Base-by-base conservation (phyloP, 1,284 basidiomycete species). In the Rhodotorula sp. region DNA sequence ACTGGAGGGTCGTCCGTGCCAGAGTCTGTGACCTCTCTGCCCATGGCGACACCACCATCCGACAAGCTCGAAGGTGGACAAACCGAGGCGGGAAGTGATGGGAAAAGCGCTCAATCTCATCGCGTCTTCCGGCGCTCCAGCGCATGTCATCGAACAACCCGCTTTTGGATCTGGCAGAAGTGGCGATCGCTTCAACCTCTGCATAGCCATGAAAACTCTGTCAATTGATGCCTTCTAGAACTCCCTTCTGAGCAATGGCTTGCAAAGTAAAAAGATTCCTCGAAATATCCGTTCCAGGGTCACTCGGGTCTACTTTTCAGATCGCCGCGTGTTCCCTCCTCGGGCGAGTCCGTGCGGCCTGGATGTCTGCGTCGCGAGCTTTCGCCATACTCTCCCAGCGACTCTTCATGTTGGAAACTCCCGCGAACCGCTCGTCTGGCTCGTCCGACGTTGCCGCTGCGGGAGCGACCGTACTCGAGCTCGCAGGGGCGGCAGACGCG, bases 391-490 rank as follows among this genome's bases (percentile, higher is more conserved):
- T 67, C 60, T 76, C 75, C 75, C 75, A 76, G 31, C 70, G 45
- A 15, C 60, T 64, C 68, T 68, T 70, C 75, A 76, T 74, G 56
- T 63, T 76, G 16, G 58, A 31, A 19, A 76, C 75, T 8, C 75
- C 75, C 10, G 69, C 69, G 38, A 76, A 76, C 10, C 64, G 64
- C 63, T 74, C 69, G 43, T 76, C 75, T n/a, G 65, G 62, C 14
- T 65, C 72, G 18, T 69, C 70, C 16, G 26, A 10, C 5, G 21
- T 55, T n/a, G 47, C 21, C 6, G 31, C 12, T 7, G 50, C 1
- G 2, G 47, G 19, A 14, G 43, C 38, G 15, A 49, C 34, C 14
- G 23, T n/a, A 18, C 48, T 8, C 34, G 38, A 43, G 18, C 21
- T 10, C 19, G 28, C n/a, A 15, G 56, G n/a, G 23, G 38, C 49